Conservation (phyloP, 805 yeast genomes). For the Candida endomychidarum region DNA sequence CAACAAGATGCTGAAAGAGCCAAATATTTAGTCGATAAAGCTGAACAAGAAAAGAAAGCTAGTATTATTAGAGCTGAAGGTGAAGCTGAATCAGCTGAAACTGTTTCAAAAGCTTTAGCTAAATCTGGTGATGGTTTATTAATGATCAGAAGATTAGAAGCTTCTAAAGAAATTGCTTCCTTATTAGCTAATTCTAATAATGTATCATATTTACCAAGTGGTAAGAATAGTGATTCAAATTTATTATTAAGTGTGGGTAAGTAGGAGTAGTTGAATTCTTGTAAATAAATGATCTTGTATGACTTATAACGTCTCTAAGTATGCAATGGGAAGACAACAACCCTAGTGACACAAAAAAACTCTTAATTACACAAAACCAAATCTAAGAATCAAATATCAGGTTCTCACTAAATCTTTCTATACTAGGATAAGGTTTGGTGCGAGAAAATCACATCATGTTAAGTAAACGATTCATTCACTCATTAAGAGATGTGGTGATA, state of each 20-base stretch:
- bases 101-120: constrained; percentile 85
- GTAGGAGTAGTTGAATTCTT: too few relatives aligned
- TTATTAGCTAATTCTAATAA: constrained; percentile 82
- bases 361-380: too few relatives aligned
- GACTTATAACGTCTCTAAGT: too few relatives aligned
- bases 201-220: constrained; percentile 82
- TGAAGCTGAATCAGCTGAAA: constrained; percentile 98
- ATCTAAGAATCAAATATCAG: too few relatives aligned
- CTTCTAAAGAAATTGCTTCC: constrained; percentile 91
- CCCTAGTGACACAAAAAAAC: too few relatives aligned
- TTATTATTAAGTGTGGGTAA: constrained; percentile 67
- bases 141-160: constrained; percentile 92
- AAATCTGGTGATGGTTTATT: constrained; percentile 96
- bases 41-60: constrained; percentile 97
- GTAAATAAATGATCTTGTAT: too few relatives aligned
- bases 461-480: constrained; percentile 6
- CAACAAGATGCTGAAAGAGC: constrained; percentile 99
- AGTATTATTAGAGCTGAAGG: constrained; percentile 96
- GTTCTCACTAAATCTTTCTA: too few relatives aligned
- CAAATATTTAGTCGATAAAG: constrained; percentile 86
- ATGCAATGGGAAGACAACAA: too few relatives aligned
- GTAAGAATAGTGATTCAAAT: constrained; percentile 47
- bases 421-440: background rate
- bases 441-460: constrained; percentile 7
- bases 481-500: constrained; percentile 67